A percentile compares a stretch with the other conserved stretches of the same genome.
These are phyloP conservation scores for Verbascum thapsus DNA, from an alignment of 257 asterid genomes.

Conservation along the genomic window DNA sequence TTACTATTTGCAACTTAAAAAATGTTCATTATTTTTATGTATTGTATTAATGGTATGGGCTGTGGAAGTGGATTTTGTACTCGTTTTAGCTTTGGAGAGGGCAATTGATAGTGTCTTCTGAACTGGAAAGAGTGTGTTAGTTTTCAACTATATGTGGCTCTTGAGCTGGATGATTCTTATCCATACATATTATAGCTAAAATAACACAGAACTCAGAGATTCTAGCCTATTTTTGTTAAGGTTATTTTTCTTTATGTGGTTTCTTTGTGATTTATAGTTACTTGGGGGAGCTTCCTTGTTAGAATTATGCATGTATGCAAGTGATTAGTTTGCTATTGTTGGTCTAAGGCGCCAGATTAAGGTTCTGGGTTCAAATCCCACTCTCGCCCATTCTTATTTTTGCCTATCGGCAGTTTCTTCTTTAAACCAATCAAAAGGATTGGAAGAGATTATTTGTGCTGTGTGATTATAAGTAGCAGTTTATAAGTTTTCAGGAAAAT, in stretches of 20 bases:
- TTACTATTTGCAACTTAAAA: background rate
- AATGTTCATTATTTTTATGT: too few relatives aligned
- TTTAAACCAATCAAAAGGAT: too few relatives aligned
- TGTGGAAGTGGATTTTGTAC: background rate
- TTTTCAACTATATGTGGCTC: too few relatives aligned
- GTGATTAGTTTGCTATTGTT: constrained; percentile 35
- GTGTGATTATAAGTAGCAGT: too few relatives aligned
- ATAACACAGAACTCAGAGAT: background rate
- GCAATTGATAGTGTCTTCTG: background rate
- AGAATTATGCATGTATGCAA: background rate
- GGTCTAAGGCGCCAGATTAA: constrained; percentile 99
- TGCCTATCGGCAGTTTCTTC: too few relatives aligned
- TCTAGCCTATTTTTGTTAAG: background rate
- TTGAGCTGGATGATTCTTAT: background rate
- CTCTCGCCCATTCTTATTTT: too few relatives aligned
- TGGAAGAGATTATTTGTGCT: too few relatives aligned
- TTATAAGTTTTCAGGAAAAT: too few relatives aligned
- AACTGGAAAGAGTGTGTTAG: constrained; percentile 1
- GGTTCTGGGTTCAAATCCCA: too few relatives aligned
- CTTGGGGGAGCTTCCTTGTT: background rate
- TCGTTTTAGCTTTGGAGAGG: background rate
- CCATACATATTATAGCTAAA: background rate
- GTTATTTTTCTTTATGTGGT: background rate
- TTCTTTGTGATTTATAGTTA: background rate
- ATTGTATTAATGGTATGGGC: too few relatives aligned